Conservation (phyloP, 306 rosid genomes). For the Amphicarpaea edgeworthii region DNA sequence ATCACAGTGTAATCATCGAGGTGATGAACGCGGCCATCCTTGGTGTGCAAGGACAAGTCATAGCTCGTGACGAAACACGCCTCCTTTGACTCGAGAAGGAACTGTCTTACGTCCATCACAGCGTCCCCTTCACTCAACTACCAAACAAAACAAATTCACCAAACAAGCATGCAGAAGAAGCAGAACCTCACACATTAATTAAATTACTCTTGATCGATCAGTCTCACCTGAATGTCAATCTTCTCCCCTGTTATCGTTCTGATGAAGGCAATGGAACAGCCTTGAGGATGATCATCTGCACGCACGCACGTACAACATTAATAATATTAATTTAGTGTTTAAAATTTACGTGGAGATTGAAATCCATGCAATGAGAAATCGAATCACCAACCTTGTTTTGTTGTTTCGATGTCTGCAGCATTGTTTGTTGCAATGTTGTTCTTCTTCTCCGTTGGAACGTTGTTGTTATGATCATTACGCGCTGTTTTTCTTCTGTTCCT, state of each 20-base stretch:
- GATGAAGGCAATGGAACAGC: constrained; percentile 66
- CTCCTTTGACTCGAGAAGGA: constrained; percentile 86
- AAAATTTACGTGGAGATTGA: neutral
- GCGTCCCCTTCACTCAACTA: constrained; percentile 77
- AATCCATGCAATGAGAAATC: neutral
- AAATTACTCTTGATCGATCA: neutral
- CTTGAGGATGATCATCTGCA: constrained; percentile 78
- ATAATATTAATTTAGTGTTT: neutral
- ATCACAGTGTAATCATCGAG: constrained; percentile 74
- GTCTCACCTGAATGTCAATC: constrained; percentile 77
- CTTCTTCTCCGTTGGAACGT: constrained; percentile 31
- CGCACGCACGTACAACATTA: neutral
- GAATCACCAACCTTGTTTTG: constrained; percentile 57
- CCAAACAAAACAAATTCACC: constrained; percentile 4
- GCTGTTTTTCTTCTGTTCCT: no score
- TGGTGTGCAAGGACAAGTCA: constrained; percentile 74
- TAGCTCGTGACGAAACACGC: constrained; percentile 80
- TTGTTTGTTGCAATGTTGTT: neutral
- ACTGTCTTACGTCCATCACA: constrained; percentile 77
- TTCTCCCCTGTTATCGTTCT: constrained; percentile 80
- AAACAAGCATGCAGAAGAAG: neutral
- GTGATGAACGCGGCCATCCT: constrained; percentile 71
- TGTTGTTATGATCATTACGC: no score
- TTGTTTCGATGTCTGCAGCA: constrained; percentile 42
- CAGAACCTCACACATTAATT: neutral